phyloP scores from a whole-genome alignment of 129 eudicot species.

The Solidago caesia region DNA sequence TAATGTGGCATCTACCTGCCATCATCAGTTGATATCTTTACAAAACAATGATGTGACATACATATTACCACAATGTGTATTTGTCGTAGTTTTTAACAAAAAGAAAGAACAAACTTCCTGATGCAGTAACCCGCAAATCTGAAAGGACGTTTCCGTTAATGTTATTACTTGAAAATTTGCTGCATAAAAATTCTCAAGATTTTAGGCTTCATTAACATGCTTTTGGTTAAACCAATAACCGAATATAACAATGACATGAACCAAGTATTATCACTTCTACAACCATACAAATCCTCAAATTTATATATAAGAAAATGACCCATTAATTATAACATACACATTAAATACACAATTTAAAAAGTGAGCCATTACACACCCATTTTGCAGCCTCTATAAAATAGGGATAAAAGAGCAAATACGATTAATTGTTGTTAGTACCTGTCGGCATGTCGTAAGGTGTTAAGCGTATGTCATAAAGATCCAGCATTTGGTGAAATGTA shows the following conservation, averaged over 20 bases:
- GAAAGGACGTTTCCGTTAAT: slow-evolving; percentile 67
- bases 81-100: no score
- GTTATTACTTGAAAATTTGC: slow-evolving; percentile 69
- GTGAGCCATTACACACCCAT: slow-evolving; percentile 5
- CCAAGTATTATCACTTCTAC: no score
- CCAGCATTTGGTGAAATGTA: slow-evolving; percentile 96
- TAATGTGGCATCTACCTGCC: no score
- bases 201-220: slow-evolving; percentile 17
- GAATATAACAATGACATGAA: background rate
- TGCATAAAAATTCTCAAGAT: slow-evolving; percentile 29
- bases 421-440: slow-evolving; percentile 43
- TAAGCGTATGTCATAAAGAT: slow-evolving; percentile 82
- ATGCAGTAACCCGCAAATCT: slow-evolving; percentile 31
- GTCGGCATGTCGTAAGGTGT: slow-evolving; percentile 96
- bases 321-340: no score
- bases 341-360: background rate
- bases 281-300: no score
- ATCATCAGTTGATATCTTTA: no score
- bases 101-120: no score
- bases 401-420: background rate
- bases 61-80: no score
- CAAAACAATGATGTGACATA: no score
- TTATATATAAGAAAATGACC: no score
- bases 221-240: slow-evolving; percentile 8
- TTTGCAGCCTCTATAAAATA: slow-evolving; percentile 2